Evolutionary conservation across 108 stramenopile genomes (phyloP), one percentile per base, ranked within the genome.

Genomic region (Asterionellopsis glacialis): DNA sequence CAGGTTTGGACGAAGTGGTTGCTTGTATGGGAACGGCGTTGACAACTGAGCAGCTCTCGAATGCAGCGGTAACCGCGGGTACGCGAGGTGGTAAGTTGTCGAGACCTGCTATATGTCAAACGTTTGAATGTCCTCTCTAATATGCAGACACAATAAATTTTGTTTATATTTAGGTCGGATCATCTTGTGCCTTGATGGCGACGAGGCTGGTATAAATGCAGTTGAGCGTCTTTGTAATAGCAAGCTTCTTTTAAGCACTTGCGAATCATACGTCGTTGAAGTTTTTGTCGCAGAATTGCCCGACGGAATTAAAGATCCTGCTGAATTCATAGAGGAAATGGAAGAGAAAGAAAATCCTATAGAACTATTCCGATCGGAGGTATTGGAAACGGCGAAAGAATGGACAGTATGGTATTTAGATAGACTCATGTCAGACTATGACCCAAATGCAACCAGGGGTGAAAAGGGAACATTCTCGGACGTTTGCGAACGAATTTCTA

Each of bases 21-120:
- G 93, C 93, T 22, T 72, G 74, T 54, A 91, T 97, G 83, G 96
- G 96, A 54, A 95, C 94, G 1, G 88, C 90, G 41, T 58, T 97
- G 11, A 80, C 90, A 15, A 47, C 56, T 13, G 81, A 85, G 47
- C 96, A 97, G 68, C 58, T 96, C 4, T 58, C 63, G 26, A 51
- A 62, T 19, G 87, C 86, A 4, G 79, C 79, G 11, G 59, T 59
- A 38, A 63, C 65, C 50, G 71, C 57, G 40, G 75, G 67, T 51
- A 70, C 19, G 18, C 25, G 22, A 56, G 27, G 42, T 24, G 33
- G 33, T 41, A 41, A 41, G 33, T 21, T 41, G 4, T 54, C 11
- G 11, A 54, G 9, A 54, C 25, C n/a, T 23, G n/a, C 23, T 18
- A 14, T 44, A 3, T 39, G 4, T 28, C 19, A 13, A 21, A 2